Conservation (phyloP, 163 green algal species). For the Chlorella variabilis region DNA sequence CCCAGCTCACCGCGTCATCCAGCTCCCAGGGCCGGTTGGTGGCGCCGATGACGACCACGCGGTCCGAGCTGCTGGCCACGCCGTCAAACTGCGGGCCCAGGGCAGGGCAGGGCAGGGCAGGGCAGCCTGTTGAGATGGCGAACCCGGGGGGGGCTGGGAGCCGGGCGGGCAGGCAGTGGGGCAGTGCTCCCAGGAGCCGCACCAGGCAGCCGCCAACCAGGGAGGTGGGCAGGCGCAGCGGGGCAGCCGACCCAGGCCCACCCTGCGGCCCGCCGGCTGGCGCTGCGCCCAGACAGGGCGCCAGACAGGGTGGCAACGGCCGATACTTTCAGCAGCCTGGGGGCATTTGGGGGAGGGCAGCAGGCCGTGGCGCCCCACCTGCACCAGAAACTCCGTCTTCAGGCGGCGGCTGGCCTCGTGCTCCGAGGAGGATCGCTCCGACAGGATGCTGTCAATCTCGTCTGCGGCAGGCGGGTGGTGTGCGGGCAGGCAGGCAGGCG, state of each 20-base stretch:
- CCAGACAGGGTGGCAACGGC: too few species aligned
- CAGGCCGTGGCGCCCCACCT: constrained; percentile 87
- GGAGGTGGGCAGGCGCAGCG: too few species aligned
- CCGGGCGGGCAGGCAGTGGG: too few species aligned
- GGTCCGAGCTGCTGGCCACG: constrained; percentile 52
- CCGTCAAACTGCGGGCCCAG: constrained; percentile 67
- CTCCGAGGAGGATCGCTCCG: constrained; percentile 69
- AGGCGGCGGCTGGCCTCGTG: constrained; percentile 93
- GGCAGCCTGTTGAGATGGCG: background rate
- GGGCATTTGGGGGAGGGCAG: too few species aligned
- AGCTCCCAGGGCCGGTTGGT: constrained; percentile 88
- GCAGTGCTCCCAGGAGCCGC: too few species aligned
- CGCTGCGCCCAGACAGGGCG: too few species aligned
- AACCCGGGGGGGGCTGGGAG: background rate
- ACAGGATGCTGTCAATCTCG: constrained; percentile 87
- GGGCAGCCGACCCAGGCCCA: too few species aligned
- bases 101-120: background rate
- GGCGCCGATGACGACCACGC: constrained; percentile 83
- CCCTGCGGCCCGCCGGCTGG: too few species aligned
- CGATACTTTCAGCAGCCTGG: too few species aligned
- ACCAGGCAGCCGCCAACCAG: too few species aligned
- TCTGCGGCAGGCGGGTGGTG: constrained; percentile 64
- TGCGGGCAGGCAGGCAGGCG: background rate
- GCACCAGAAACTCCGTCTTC: constrained; percentile 97
- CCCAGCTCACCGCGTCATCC: constrained; percentile 80